Base-by-base conservation (phyloP, 192 early-diverging fungal genomes). In the Obelidium mucronatum region DNA sequence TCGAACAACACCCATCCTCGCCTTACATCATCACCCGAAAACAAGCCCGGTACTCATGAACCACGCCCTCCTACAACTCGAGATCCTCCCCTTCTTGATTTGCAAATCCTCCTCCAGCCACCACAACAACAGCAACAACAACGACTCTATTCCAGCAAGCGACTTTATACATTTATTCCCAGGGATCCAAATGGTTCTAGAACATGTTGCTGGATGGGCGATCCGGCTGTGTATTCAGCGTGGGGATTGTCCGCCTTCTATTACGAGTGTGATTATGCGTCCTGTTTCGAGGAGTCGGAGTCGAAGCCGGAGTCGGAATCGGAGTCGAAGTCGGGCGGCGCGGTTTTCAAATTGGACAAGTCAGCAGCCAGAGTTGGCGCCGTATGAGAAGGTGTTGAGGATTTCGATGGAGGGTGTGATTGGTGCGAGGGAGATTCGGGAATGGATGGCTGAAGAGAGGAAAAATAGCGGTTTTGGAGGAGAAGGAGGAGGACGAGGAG, bases 351-450 rank as follows among this genome's bases (percentile, higher is more conserved):
- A 24, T 31, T 26, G 37, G 36, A 26, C 40, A 17, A 34, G 37
- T 64, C 33, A 17, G 28, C 17, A 8, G 17, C 19, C 31, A 4
- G 1, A 19, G 33, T 40, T 22, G 8, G 62, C 1, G 28, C 28
- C 26, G 11, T 64, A 39, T 13, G 66, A 42, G 0, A 67, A 51
- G 0, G 66, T 51, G 40, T 28, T 42, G 13, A 36, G 31, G 40
- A 67, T 67, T 67, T 22, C 66, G 40, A 39, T 51, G 44, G 36
- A 51, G 34, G 66, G 66, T 2, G 66, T 67, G 1, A 67, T 67
- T n/a, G 19, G 15, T 51, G 66, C 2, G 30, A 5, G 44, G 6
- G 66, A 67, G 30, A 67, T 67, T 51, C 39, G 30, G 22, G 66
- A 17, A 30, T 67, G 66, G 66, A 36, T 19, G 28, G 35, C 26